A percentile compares a stretch with the other conserved stretches of the same genome.
These are phyloP conservation scores for Globisporangium parvum DNA, from an alignment of 352 stramenopile species.

Conservation along the genomic window DNA sequence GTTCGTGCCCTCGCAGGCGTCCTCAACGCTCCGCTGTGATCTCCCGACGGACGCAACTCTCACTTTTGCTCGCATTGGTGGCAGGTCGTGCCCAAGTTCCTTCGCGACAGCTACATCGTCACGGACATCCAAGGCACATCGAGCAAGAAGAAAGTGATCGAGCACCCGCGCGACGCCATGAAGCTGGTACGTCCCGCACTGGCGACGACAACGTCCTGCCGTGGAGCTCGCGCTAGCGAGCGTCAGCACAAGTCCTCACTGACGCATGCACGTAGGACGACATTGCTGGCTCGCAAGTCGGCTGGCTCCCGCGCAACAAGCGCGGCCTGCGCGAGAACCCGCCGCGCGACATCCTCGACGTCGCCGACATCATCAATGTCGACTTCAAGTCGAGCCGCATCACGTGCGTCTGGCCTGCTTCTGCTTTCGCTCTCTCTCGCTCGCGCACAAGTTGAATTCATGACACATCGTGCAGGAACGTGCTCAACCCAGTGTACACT, in stretches of 20 bases:
- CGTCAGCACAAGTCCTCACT: not conserved
- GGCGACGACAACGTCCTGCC: too few species aligned
- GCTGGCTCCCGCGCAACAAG: constrained; percentile 54
- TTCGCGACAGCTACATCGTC: constrained; percentile 73
- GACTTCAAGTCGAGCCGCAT: constrained; percentile 68
- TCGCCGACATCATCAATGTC: constrained; percentile 61
- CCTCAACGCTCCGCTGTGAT: not conserved
- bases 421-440: too few species aligned
- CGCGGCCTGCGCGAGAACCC: constrained; percentile 39
- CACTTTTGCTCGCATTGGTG: not conserved
- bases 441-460: too few species aligned
- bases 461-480: constrained; percentile 51
- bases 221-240: too few species aligned
- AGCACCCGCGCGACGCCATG: constrained; percentile 39
- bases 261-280: constrained; percentile 27
- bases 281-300: constrained; percentile 42
- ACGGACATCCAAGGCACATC: constrained; percentile 64
- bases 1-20: not conserved
- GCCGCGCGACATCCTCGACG: constrained; percentile 57
- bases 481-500: constrained; percentile 69
- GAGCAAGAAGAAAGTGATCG: constrained; percentile 32
- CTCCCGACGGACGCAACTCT: not conserved
- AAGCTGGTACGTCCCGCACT: constrained; percentile 21
- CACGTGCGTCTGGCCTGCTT: too few species aligned
- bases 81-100: constrained; percentile 46